phyloP scores from a whole-genome alignment of 768 basidiomycete species.

The Macrolepiota dolichaula region DNA sequence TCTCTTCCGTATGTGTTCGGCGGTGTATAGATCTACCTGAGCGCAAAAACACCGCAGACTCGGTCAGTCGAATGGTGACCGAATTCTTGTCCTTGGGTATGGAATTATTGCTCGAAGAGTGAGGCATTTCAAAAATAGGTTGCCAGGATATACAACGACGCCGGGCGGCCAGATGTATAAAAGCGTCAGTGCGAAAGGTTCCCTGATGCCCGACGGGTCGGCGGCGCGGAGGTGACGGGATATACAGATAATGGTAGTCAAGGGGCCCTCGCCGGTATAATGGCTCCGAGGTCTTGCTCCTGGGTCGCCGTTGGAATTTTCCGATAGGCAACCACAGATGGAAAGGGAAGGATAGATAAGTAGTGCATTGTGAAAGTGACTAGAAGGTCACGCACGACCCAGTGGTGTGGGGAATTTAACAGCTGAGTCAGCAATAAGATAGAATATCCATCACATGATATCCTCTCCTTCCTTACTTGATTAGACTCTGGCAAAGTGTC shows the following conservation, averaged over 20 bases:
- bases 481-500: too few species aligned
- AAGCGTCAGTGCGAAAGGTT: neutral
- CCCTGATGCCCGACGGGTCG: neutral
- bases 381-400: too few species aligned
- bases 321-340: neutral
- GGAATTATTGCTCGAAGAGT: neutral
- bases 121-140: neutral
- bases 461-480: too few species aligned
- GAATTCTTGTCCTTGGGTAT: conserved; percentile 31
- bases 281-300: neutral
- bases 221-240: neutral
- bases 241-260: neutral
- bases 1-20: conserved; percentile 19
- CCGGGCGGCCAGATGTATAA: neutral
- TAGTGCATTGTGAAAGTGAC: neutral
- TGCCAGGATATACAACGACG: neutral
- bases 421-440: too few species aligned
- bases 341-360: neutral
- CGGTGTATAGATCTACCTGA: conserved; percentile 35
- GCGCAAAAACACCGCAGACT: conserved; percentile 71
- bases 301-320: neutral
- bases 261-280: neutral
- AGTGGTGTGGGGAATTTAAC: too few species aligned
- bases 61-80: conserved; percentile 60
- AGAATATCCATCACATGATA: too few species aligned